Evolutionary conservation across 352 stramenopile species (phyloP), one percentile per base, ranked within the genome.

Genomic region (Aphanomyces stellatus): DNA sequence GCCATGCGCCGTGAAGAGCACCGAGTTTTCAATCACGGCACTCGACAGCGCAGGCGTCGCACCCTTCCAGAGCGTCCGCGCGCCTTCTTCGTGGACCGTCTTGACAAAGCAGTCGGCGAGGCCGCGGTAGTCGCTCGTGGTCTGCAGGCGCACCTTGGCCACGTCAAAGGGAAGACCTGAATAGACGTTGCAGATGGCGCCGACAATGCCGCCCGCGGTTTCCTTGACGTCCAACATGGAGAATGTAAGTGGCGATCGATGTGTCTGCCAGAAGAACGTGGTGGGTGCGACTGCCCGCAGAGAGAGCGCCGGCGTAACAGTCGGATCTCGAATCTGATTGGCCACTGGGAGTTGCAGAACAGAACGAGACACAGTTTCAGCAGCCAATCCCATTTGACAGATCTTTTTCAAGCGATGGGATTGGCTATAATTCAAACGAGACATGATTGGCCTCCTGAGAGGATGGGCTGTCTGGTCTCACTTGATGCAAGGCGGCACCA

Each of bases 1-100:
- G n/a, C 86, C 87, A 53, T 95, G 93, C 43, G 81, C 85, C 41
- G 82, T 92, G 67, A 96, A 96, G n/a, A 96, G 79, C 51, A 96
- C 88, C 59, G 88, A 88, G 75, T 96, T 96, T 59, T 96, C 88
- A 56, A 96, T 90, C 65, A 94, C 85, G 28, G 88, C 89, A 72
- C 82, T 91, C 40, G 79, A 87, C 15, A 96, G 79, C 56, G 88
- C 88, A 2, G 88, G 88, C 61, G 90, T 78, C 0, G 87, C 85
- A n/a, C 88, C 88, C 73, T 90, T 91, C 84, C 86, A 96, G n/a
- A 96, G 80, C 69, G 87, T 75, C 8, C 74, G 48, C 7, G 81
- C 62, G 40, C 85, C 85, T 62, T 95, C 85, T 42, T 93, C 78
- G 5, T 76, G 78, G 40, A 87, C 81, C 49, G 91, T 90, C 43